Evolutionary conservation across 768 basidiomycete species (phyloP), one percentile per base, ranked within the genome.

Genomic region (Lactarius pseudohatsudake): DNA sequence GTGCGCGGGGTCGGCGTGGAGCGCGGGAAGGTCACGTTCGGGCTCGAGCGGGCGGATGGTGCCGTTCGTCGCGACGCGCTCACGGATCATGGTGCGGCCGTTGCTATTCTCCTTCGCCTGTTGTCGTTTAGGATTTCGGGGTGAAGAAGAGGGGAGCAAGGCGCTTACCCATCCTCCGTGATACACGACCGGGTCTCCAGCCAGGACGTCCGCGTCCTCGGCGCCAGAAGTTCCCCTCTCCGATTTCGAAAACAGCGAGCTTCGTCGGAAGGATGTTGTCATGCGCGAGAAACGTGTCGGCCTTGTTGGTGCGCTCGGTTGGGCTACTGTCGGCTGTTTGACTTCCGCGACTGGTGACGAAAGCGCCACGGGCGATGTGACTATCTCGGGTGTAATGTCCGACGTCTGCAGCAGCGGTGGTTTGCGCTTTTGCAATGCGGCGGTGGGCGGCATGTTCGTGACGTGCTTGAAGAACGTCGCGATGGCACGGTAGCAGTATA

Each of bases 11-110:
- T 89, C 84, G 18, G 95, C 76, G 32, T 80, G 80, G 58, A 95
- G 80, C 4, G 87, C 91, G 11, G 79, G 76, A 1, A 98, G 80
- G 59, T 91, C 86, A 9, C 76, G 73, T 70, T 87, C 85, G 0
- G 87, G 78, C 69, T 98, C 96, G 47, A 99, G 78, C 0, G 90
- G 81, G n/a, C 95, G 85, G 22, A 94, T 79, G 18, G 87, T 75
- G 4, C 96, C 96, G 16, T 82, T 81, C 1, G 87, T 90, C 1
- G 90, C 88, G 26, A 98, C 86, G 20, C 96, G 84, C 76, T 98
- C 96, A 32, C 96, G 86, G 62, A 98, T 92, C 87, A 98, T 96
- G 47, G 47, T 13, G 22, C 11, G 22, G 22, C 9, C 9, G 8
- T 84, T 83, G 66, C 72, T 57, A 76, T 76, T 79, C 82, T 82